These are phyloP conservation scores for Moricandia arvensis DNA, from an alignment of 345 rosid species.

Conservation along the genomic window DNA sequence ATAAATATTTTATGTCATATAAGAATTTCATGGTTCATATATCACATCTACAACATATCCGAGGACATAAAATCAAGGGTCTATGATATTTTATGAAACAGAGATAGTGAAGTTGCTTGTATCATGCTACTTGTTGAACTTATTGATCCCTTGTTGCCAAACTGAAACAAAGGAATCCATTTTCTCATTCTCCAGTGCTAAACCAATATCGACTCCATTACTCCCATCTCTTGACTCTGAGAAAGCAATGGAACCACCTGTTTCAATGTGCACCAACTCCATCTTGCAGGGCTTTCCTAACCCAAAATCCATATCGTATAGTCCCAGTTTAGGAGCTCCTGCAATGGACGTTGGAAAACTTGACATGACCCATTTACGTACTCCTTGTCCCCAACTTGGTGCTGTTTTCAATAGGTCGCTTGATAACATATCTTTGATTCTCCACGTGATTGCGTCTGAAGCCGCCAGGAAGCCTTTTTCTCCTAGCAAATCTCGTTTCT, in stretches of 20 bases:
- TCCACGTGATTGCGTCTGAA: slow-evolving; percentile 27
- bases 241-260: slow-evolving; percentile 25
- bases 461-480: slow-evolving; percentile 32
- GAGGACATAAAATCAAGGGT: too few relatives aligned
- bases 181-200: slow-evolving; percentile 14
- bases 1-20: too few relatives aligned
- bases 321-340: slow-evolving; percentile 40
- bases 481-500: slow-evolving; percentile 35
- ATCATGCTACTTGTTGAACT: not conserved
- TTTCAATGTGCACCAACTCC: slow-evolving; percentile 30
- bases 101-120: not conserved
- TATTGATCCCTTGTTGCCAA: not conserved
- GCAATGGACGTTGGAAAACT: slow-evolving; percentile 19
- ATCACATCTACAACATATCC: too few relatives aligned
- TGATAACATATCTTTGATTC: slow-evolving; percentile 28
- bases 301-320: slow-evolving; percentile 29
- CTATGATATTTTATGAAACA: not conserved
- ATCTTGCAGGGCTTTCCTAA: slow-evolving; percentile 23
- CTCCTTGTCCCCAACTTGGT: slow-evolving; percentile 22
- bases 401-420: slow-evolving; percentile 22
- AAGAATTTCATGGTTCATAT: too few relatives aligned
- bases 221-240: slow-evolving; percentile 26
- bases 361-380: slow-evolving; percentile 24
- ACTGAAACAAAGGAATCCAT: slow-evolving; percentile 1
- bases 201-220: slow-evolving; percentile 26